A percentile compares a stretch with the other conserved stretches of the same genome.
These are phyloP conservation scores for Labyrinthula sp. DNA, from an alignment of 352 stramenopile species.

Conservation along the genomic window DNA sequence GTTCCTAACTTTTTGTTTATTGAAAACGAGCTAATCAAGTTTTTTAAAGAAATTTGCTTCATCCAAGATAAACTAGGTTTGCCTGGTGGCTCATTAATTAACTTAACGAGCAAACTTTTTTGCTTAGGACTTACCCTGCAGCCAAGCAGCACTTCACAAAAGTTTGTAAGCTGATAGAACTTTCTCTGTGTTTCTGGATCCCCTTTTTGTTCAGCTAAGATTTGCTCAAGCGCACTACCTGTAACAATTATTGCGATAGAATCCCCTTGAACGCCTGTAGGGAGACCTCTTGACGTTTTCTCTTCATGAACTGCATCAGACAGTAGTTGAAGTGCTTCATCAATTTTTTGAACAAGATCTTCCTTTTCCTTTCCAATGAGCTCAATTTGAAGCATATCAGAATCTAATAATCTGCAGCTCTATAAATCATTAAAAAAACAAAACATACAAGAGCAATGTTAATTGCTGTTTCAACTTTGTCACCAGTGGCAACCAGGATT, in stretches of 20 bases:
- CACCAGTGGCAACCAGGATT: slow-evolving; percentile 74
- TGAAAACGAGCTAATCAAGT: too few relatives aligned
- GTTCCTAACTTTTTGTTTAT: slow-evolving; percentile 52
- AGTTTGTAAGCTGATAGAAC: slow-evolving; percentile 41
- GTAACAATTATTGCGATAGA: slow-evolving; percentile 15
- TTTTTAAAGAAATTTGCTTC: too few relatives aligned
- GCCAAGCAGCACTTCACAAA: slow-evolving; percentile 83
- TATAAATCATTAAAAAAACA: too few relatives aligned
- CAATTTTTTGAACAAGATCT: too few relatives aligned
- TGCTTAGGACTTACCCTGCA: slow-evolving; percentile 90
- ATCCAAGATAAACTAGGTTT: too few relatives aligned
- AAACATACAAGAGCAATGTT: slow-evolving; percentile 79
- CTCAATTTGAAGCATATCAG: slow-evolving; percentile 27
- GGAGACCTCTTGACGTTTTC: too few relatives aligned
- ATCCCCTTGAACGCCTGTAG: too few relatives aligned
- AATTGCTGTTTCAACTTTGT: slow-evolving; percentile 78
- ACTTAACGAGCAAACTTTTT: slow-evolving; percentile 86
- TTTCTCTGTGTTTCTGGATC: slow-evolving; percentile 16
- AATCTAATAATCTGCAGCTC: slow-evolving; percentile 51
- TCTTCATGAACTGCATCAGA: too few relatives aligned
- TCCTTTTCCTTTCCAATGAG: slow-evolving; percentile 9
- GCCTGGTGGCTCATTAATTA: slow-evolving; percentile 47
- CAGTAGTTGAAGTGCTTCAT: too few relatives aligned
- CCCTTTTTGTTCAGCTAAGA: slow-evolving; percentile 25
- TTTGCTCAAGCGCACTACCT: slow-evolving; percentile 15